These are phyloP conservation scores for Pseudisothecium myosuroides DNA, from an alignment of 225 moss, liverwort and hornwort genomes.

Conservation along the genomic window DNA sequence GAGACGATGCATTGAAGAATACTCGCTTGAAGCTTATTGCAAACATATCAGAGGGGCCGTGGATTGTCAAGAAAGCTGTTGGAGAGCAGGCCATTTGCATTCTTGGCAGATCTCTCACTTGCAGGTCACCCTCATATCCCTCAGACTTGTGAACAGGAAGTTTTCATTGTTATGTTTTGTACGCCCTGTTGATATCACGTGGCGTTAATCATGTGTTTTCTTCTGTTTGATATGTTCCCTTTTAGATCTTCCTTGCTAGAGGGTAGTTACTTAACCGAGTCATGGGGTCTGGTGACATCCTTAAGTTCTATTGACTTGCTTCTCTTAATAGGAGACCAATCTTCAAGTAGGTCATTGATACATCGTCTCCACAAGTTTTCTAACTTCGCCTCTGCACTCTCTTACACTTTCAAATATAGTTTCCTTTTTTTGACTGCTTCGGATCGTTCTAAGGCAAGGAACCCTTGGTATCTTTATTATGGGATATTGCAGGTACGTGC, in stretches of 20 bases:
- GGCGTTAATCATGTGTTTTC: not conserved
- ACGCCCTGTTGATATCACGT: not conserved
- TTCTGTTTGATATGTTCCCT: not conserved
- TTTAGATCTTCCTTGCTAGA: not conserved
- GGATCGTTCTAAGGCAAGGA: not conserved
- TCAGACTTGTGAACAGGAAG: not conserved
- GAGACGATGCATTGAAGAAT: slow-evolving; percentile 65
- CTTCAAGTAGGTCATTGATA: not conserved
- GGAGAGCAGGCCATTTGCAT: slow-evolving; percentile 88
- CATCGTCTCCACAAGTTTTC: not conserved
- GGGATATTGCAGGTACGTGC: slow-evolving; percentile 35
- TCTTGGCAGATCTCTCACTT: slow-evolving; percentile 75
- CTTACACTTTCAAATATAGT: not conserved
- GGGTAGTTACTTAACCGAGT: not conserved
- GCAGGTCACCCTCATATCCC: slow-evolving; percentile 28
- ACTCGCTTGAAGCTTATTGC: slow-evolving; percentile 76
- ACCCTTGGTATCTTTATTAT: not conserved
- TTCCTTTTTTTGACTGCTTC: not conserved
- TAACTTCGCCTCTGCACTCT: not conserved
- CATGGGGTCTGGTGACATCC: not conserved
- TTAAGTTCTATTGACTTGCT: not conserved
- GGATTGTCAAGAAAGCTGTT: slow-evolving; percentile 86
- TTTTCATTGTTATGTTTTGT: not conserved
- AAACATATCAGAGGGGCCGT: slow-evolving; percentile 75
- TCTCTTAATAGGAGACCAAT: not conserved